Conservation (phyloP, 228 moss, liverwort and hornwort species). For the Sphagnum magellanicum region DNA sequence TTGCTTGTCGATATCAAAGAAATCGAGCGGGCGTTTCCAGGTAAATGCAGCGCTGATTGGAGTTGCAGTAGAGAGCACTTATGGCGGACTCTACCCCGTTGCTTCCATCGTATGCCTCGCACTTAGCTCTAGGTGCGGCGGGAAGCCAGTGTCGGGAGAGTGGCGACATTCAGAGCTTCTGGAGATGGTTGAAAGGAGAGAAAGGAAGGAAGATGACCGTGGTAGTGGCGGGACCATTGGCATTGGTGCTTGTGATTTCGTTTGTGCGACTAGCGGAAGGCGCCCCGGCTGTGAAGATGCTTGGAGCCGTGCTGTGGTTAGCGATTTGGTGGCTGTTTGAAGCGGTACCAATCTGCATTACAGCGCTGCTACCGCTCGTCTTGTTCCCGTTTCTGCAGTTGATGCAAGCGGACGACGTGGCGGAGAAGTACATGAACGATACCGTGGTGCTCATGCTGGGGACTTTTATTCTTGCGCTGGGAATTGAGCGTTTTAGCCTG, state of each 20-base stretch:
- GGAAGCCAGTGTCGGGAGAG: neutral
- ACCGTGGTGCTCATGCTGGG: slow-evolving; percentile 72
- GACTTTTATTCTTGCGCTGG: slow-evolving; percentile 77
- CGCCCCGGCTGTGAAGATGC: slow-evolving; percentile 25
- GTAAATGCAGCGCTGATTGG: too few species aligned
- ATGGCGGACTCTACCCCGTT: slow-evolving; percentile 4
- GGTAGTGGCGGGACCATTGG: slow-evolving; percentile 8
- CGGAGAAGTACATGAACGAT: slow-evolving; percentile 63
- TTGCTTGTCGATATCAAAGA: too few species aligned
- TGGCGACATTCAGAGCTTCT: neutral
- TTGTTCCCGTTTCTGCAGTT: slow-evolving; percentile 67
- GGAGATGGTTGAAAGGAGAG: neutral
- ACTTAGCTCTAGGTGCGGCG: neutral
- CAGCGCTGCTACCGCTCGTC: slow-evolving; percentile 65
- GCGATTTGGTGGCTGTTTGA: slow-evolving; percentile 86
- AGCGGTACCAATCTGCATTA: slow-evolving; percentile 67
- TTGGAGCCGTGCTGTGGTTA: slow-evolving; percentile 68
- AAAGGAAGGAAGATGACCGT: neutral
- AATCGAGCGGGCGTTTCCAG: too few species aligned
- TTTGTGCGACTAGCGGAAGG: slow-evolving; percentile 8
- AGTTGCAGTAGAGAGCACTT: too few species aligned
- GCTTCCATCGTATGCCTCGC: neutral
- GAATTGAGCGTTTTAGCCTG: slow-evolving; percentile 53
- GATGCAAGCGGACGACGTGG: slow-evolving; percentile 48
- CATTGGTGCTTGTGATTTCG: slow-evolving; percentile 3